Conservation (phyloP, 2,329 filamentous ascomycete species). For the Triangularia verruculosa region DNA sequence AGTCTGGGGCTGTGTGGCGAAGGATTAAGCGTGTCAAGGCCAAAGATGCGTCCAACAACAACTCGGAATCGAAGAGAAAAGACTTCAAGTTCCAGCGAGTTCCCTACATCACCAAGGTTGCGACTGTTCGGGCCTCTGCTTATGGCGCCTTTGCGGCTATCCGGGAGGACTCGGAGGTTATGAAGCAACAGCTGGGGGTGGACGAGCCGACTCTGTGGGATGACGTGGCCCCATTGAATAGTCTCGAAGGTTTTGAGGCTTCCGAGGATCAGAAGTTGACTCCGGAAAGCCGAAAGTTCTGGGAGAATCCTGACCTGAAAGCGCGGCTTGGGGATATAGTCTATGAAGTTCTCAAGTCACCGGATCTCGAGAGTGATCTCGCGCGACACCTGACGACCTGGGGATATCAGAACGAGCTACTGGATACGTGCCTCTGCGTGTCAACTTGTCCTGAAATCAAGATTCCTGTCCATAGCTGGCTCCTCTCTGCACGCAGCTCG, state of each 20-base stretch:
- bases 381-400: conserved; percentile 45
- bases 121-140: conserved; percentile 79
- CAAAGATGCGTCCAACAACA: conserved; percentile 58
- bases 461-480: conserved; percentile 80
- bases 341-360: conserved; percentile 56
- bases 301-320: conserved; percentile 43
- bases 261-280: conserved; percentile 37
- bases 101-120: conserved; percentile 79
- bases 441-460: conserved; percentile 64
- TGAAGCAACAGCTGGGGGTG: conserved; percentile 66
- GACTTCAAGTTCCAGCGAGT: conserved; percentile 96
- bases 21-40: conserved; percentile 78
- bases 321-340: conserved; percentile 51
- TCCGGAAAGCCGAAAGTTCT: conserved; percentile 42
- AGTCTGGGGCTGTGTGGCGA: conserved; percentile 90
- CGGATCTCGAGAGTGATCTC: conserved; percentile 65
- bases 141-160: conserved; percentile 89
- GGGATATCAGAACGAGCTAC: conserved; percentile 39
- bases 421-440: conserved; percentile 48
- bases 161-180: conserved; percentile 78
- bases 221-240: conserved; percentile 67
- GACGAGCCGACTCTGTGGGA: conserved; percentile 68
- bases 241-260: conserved; percentile 59
- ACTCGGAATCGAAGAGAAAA: conserved; percentile 63
- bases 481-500: conserved; percentile 71